phyloP scores from a whole-genome alignment of 179 eudicot genomes.

The Monotropa hypopitys region DNA sequence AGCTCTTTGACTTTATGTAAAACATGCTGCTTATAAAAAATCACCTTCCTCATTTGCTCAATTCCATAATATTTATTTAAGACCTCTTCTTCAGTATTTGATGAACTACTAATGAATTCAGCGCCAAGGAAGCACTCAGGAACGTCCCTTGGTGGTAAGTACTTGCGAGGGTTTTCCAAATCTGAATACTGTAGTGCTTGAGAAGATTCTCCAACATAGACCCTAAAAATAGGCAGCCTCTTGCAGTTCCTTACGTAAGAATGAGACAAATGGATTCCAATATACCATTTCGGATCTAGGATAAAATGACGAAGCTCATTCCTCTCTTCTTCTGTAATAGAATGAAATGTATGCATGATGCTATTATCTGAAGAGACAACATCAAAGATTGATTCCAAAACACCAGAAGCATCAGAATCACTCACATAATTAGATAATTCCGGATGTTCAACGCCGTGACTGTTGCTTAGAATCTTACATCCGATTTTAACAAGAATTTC shows the following conservation, averaged over 20 bases:
- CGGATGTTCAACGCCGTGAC: slow-evolving; percentile 62
- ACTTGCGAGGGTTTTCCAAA: slow-evolving; percentile 51
- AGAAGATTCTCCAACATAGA: slow-evolving; percentile 42
- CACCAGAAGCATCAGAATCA: slow-evolving; percentile 62
- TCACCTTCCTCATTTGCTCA: slow-evolving; percentile 70
- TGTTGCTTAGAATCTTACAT: slow-evolving; percentile 58
- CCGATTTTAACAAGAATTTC: slow-evolving; percentile 66
- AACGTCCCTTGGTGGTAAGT: slow-evolving; percentile 59
- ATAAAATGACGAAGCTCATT: slow-evolving; percentile 76
- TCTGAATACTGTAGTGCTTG: slow-evolving; percentile 45
- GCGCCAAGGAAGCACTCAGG: slow-evolving; percentile 53
- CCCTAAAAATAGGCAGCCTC: slow-evolving; percentile 73
- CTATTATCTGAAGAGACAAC: slow-evolving; percentile 45
- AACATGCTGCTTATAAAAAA: slow-evolving; percentile 57
- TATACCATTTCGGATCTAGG: slow-evolving; percentile 85
- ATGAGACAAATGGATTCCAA: slow-evolving; percentile 50
- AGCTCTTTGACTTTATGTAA: slow-evolving; percentile 43
- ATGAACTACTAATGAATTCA: slow-evolving; percentile 52
- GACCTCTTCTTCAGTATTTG: slow-evolving; percentile 61
- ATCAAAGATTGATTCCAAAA: slow-evolving; percentile 61
- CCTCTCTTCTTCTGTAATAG: slow-evolving; percentile 54
- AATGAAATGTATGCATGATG: slow-evolving; percentile 26
- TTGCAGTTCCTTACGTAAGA: slow-evolving; percentile 53
- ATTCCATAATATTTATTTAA: slow-evolving; percentile 59
- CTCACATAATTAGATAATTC: slow-evolving; percentile 48